Base-by-base conservation (phyloP, 495 filamentous ascomycete genomes). In the Aspergillus haitiensis region DNA sequence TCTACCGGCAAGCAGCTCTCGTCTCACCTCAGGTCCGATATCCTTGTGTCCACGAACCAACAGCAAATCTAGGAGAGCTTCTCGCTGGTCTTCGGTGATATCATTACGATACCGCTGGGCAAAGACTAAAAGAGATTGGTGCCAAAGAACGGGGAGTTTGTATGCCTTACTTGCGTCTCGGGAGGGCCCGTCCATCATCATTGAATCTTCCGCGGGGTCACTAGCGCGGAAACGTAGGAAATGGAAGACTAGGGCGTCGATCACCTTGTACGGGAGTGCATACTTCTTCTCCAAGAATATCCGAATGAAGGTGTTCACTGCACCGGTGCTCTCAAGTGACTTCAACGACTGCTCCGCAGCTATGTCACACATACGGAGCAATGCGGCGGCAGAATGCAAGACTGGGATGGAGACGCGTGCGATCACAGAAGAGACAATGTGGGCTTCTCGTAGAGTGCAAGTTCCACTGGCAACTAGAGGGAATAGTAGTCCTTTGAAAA, bases 401-500 rank as follows among this genome's bases (percentile, higher is more conserved):
- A 96, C 91, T 0, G 93, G 92, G 27, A 97, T 86, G 2, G 82
- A 87, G 35, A 96, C 86, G 12, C 91, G 82, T 1, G 89, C 82
- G 13, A 97, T 80, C 11, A 96, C 91, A 32, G 85, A 90, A 2
- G 88, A 88, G 44, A 98, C 81, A 64, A 98, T 97, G 62, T 92
- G 86, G 1, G 94, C 94, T 75, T 98, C 94, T 35, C 92, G 83
- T 46, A 98, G 74, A 5, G 92, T 93, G 76, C 92, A 96, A 32
- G 85, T 90, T 9, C 89, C 80, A 55, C 82, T 84, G 13, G 80
- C 81, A 0, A 93, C 87, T 10, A 98, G 80, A 5, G 95, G 95
- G 67, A 98, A 98, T 6, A 98, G 79, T 61, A 98, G 84, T 1
- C 94, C 94, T 72, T 97, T 97, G 80, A 99, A 98, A 75, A 95